Evolutionary conservation across 805 yeast species (phyloP).

Genomic region (Nakazawaea ernobii): DNA sequence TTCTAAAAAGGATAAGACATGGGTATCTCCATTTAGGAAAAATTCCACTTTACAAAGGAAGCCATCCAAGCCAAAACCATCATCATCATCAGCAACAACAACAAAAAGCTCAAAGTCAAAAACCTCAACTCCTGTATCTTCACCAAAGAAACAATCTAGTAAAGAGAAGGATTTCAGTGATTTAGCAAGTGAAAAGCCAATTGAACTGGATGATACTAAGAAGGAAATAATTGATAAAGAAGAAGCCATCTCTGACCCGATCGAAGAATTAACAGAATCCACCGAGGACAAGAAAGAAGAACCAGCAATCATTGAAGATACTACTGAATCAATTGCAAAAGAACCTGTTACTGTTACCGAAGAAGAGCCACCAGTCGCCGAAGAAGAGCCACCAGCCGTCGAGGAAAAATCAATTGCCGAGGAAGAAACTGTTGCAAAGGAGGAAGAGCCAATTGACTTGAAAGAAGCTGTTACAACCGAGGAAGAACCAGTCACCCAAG

Average conservation of each 20-base stretch:
- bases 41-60: background rate
- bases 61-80: background rate
- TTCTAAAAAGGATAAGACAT: constrained; percentile 1
- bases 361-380: too few species aligned
- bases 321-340: constrained; percentile 10
- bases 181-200: background rate
- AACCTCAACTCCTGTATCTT: background rate
- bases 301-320: constrained; percentile 13
- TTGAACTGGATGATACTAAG: background rate
- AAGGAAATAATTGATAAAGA: constrained; percentile 2
- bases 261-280: constrained; percentile 11
- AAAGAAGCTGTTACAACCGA: too few species aligned
- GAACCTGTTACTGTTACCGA: background rate
- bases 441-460: constrained; percentile 3
- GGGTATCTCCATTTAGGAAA: constrained; percentile 20
- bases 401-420: constrained; percentile 10
- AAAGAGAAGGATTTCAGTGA: background rate
- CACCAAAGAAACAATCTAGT: background rate
- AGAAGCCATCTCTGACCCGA: constrained; percentile 3
- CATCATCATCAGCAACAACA: background rate
- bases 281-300: constrained; percentile 13
- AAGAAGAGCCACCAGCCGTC: constrained; percentile 12
- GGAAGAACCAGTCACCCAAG: too few species aligned
- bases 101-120: background rate
- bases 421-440: constrained; percentile 5